Conservation (phyloP, 306 rosid species). For the Quillaja saponaria region DNA sequence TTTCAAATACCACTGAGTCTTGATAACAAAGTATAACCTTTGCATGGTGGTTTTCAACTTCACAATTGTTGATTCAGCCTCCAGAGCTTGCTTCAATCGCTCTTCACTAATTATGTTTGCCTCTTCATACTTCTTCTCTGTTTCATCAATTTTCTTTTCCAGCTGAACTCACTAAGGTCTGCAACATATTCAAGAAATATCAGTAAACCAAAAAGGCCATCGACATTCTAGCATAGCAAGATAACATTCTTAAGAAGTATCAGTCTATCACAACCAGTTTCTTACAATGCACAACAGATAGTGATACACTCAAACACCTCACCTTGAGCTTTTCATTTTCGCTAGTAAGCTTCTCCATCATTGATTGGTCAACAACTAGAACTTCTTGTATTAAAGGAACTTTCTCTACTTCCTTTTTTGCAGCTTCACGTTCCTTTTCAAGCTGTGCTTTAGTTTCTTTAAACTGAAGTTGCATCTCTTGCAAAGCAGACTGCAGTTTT, state of each 20-base stretch:
- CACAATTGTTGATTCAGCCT: conserved; percentile 90
- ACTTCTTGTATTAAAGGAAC: conserved; percentile 81
- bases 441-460: conserved; percentile 73
- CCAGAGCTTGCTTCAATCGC: conserved; percentile 91
- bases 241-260: conserved; percentile 14
- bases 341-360: conserved; percentile 68
- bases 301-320: conserved; percentile 31
- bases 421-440: conserved; percentile 73
- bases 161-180: conserved; percentile 88
- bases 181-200: conserved; percentile 38
- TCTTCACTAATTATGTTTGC: conserved; percentile 89
- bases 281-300: conserved; percentile 10
- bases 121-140: conserved; percentile 86
- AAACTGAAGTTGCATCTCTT: conserved; percentile 77
- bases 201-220: conserved; percentile 27
- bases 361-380: conserved; percentile 84
- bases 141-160: conserved; percentile 86
- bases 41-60: conserved; percentile 92
- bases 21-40: conserved; percentile 54
- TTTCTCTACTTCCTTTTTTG: conserved; percentile 65
- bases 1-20: conserved; percentile 25
- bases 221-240: conserved; percentile 16
- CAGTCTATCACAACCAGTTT: conserved; percentile 1
- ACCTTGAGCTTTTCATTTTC: conserved; percentile 99
- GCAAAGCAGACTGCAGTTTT: conserved; percentile 82